Evolutionary conservation across 441 rosid genomes (phyloP), one percentile per base, ranked within the genome.

Genomic region (Corymbia calophylla): DNA sequence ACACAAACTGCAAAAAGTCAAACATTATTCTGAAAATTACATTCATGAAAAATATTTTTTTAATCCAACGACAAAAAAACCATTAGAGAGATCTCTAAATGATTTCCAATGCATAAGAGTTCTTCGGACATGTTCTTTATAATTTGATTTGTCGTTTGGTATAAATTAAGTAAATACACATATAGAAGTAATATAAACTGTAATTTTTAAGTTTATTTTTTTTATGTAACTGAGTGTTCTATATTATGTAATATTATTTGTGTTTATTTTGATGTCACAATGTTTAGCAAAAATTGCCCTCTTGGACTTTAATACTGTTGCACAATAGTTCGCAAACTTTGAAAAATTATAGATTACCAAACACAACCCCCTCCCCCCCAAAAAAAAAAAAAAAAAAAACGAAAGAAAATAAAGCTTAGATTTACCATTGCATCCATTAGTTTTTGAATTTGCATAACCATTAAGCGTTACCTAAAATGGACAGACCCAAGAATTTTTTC

Each of bases 1-100:
- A 0, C 7, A 0, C 80, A 68, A 8, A 17, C 0, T 17, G 80
- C 1, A 68, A 68, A 4, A 70, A 18, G 6, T 31, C 0, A 9
- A 32, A 3, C 2, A 68, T 5, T 18, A 2, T 32, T 18, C 47
- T 9, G 27, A 68, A 68, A 18, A 18, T 32, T 68, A 68, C 47
- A 18, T 32, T 23, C 0, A 2, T 3, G 2, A 68, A 32, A 66
- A 8, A 29, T 29, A n/a, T 11, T 16, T 17, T 31, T 32, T 4
- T 1, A 16, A 68, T 32, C 47, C 25, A 9, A 68, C 14, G 2
- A 32, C 8, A 0, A 9, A 70, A 70, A 70, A 70, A 18, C 0
- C 6, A 70, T 32, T 0, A 70, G 25, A 70, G 47, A 70, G 0
- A 70, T 1, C 48, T 70, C 0, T 70, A 18, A 70, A 70, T 18